Evolutionary conservation across 345 rosid species (phyloP).

Genomic region (Eucalyptus viminalis): DNA sequence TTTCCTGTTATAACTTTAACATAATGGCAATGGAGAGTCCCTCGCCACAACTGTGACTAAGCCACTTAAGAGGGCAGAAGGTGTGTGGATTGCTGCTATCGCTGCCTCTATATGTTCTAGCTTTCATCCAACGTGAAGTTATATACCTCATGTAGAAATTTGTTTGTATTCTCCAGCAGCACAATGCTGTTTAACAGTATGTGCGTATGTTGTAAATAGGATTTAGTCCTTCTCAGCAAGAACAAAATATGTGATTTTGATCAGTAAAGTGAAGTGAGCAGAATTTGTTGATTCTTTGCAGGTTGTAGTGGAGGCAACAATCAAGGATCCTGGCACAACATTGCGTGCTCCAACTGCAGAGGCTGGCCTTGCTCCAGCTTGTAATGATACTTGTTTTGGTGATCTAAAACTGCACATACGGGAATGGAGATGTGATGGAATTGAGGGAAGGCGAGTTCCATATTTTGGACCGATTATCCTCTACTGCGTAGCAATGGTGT

Average conservation of each 20-base stretch:
- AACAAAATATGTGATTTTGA: neutral
- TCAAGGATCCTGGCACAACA: slow-evolving; percentile 59
- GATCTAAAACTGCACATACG: slow-evolving; percentile 63
- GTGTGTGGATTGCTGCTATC: neutral
- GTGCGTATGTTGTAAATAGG: neutral
- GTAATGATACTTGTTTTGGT: slow-evolving; percentile 73
- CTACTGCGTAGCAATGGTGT: neutral
- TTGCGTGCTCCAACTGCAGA: slow-evolving; percentile 81
- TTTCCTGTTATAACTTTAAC: neutral
- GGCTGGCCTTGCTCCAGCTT: slow-evolving; percentile 77
- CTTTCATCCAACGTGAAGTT: neutral
- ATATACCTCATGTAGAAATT: neutral
- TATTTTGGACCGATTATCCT: neutral
- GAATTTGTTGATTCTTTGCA: slow-evolving; percentile 1
- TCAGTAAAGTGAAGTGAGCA: neutral
- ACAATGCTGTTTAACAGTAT: neutral
- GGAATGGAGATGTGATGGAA: slow-evolving; percentile 63
- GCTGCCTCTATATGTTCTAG: neutral
- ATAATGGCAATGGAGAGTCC: neutral
- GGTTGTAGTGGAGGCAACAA: slow-evolving; percentile 74
- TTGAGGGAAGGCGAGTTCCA: slow-evolving; percentile 58
- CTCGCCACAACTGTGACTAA: neutral
- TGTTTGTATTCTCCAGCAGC: neutral
- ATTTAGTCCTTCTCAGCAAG: neutral
- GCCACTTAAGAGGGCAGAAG: neutral